Conservation (phyloP, 306 rosid genomes). For the Crotalaria pallida region DNA sequence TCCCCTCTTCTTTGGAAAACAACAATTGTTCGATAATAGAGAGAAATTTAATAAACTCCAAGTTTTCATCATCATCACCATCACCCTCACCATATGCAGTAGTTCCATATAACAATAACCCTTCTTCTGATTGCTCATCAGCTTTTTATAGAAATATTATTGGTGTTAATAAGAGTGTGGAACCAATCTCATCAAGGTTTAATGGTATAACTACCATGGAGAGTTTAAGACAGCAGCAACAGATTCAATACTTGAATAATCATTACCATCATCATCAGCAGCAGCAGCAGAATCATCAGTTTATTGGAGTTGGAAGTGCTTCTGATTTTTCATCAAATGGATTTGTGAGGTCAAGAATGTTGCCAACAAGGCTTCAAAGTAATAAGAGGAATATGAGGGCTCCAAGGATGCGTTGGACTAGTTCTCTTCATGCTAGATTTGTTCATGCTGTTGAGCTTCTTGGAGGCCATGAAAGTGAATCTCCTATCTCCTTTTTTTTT, state of each 20-base stretch:
- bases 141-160: not conserved
- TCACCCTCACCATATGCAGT: constrained; percentile 22
- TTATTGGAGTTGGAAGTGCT: constrained; percentile 29
- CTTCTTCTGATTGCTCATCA: constrained; percentile 15
- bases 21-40: constrained; percentile 6
- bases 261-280: constrained; percentile 12
- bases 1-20: constrained; percentile 18
- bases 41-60: constrained; percentile 14
- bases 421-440: constrained; percentile 81
- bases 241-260: constrained; percentile 26
- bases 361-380: constrained; percentile 45
- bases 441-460: constrained; percentile 89
- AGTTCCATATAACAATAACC: constrained; percentile 18
- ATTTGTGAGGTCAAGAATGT: constrained; percentile 45
- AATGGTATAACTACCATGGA: constrained; percentile 50
- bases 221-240: constrained; percentile 25
- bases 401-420: constrained; percentile 97
- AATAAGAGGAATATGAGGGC: constrained; percentile 78
- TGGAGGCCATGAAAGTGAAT: constrained; percentile 92
- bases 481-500: not conserved
- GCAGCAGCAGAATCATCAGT: constrained; percentile 26
- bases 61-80: no score
- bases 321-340: constrained; percentile 45
- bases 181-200: constrained; percentile 40
- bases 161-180: constrained; percentile 15